Evolutionary conservation across 768 basidiomycete genomes (phyloP), one percentile per base, ranked within the genome.

Genomic region (Boletus eberwhitei): DNA sequence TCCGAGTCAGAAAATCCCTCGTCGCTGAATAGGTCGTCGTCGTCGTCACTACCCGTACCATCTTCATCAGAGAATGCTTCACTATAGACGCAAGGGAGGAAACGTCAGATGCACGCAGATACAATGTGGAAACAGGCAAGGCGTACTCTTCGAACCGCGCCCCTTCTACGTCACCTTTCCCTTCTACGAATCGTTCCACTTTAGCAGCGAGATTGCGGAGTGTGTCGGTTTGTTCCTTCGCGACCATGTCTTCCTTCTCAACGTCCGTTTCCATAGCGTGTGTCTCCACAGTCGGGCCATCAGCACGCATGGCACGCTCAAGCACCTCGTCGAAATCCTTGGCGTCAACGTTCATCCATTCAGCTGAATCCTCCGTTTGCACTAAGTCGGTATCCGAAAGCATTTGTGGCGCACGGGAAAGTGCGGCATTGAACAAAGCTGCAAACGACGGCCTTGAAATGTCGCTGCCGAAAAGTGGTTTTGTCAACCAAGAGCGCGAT

Each of bases 141-240:
- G 76, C 88, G 65, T 72, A 98, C 95, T 98, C 96, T 50, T 86
- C 84, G 64, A 99, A 96, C 58, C 78, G 73, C 0, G 93, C 97
- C 4, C 97, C 97, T 58, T 92, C 88, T 9, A 97, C 56, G 55
- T 90, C 88, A 2, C 97, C 97, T 65, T 95, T 74, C 3, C 90
- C 93, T 61, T 93, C 85, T 2, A 99, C 86, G 66, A 99, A 99
- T n/a, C 76, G 75, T 61, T 90, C 88, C 1, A 99, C 92, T 66
- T 91, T 90, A 55, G 80, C 73, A 12, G 97, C 95, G 49, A 99
- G 77, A 55, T 81, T 79, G 61, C 83, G 84, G 31, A 98, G 72
- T 55, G 81, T 82, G 21, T 77, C 68, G 11, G 93, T 87, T 66
- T 92, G 88, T 54, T 82, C 78, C 26, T 82, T 79, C 8, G 82